Conservation (phyloP, 1,284 basidiomycete species). For the Exobasidium cylindrosporum region DNA sequence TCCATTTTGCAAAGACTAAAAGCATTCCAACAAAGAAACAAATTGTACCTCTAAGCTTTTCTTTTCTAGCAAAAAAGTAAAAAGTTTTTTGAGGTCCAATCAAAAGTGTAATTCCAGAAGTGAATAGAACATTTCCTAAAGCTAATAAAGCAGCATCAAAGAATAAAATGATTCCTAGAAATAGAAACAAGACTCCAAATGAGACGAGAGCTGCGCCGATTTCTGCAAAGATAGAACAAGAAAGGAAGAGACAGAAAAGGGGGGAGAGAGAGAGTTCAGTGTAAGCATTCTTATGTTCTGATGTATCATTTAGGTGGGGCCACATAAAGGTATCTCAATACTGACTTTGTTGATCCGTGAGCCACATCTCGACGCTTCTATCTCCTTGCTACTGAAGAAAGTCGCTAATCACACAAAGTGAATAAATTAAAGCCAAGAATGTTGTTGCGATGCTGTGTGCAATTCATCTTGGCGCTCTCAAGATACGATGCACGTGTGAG, state of each 20-base stretch:
- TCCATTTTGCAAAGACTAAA: conserved; percentile 81
- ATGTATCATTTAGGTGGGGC: too few relatives aligned
- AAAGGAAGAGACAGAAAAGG: conserved; percentile 4
- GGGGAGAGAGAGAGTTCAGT: too few relatives aligned
- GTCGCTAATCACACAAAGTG: too few relatives aligned
- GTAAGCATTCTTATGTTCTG: too few relatives aligned
- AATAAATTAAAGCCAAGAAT: too few relatives aligned
- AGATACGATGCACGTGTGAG: too few relatives aligned
- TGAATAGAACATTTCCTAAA: conserved; percentile 70
- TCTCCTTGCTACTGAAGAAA: too few relatives aligned
- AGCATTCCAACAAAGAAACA: conserved; percentile 55
- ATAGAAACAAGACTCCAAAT: conserved; percentile 94
- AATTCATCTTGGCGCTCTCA: too few relatives aligned
- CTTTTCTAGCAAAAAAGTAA: conserved; percentile 93
- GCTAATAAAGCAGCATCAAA: conserved; percentile 97
- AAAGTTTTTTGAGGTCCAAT: conserved; percentile 72
- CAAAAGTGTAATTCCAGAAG: conserved; percentile 51
- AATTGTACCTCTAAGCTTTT: conserved; percentile 84
- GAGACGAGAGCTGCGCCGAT: conserved; percentile 82
- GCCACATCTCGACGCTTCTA: conserved; percentile 40
- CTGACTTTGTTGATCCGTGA: conserved; percentile 55
- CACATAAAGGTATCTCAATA: too few relatives aligned
- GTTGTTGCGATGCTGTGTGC: too few relatives aligned
- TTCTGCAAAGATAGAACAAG: neutral
- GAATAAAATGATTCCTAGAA: conserved; percentile 90